Evolutionary conservation across 2,329 filamentous ascomycete genomes (phyloP).

Genomic region (Clonostachys sp.): DNA sequence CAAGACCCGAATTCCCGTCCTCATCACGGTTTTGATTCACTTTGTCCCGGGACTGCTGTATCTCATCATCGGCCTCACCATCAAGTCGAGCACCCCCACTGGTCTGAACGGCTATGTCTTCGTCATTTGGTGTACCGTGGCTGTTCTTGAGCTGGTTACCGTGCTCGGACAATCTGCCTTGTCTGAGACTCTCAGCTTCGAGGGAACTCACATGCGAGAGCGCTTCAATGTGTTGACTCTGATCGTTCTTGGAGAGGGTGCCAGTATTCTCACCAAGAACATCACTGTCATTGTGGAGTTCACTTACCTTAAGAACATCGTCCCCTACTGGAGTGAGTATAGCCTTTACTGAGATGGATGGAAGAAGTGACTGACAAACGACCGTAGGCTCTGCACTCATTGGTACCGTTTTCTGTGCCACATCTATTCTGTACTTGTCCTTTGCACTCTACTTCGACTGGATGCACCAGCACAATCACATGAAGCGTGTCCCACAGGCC

Average conservation of each 20-base stretch:
- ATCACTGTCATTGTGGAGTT: constrained; percentile 43
- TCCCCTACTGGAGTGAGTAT: constrained; percentile 30
- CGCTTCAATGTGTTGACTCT: constrained; percentile 60
- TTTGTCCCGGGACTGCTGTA: constrained; percentile 28
- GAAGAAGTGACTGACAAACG: too few relatives aligned
- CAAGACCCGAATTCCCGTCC: constrained; percentile 25
- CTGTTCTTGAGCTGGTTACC: constrained; percentile 45
- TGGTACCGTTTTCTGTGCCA: constrained; percentile 31
- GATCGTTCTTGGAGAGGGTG: constrained; percentile 63
- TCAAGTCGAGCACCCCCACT: constrained; percentile 8
- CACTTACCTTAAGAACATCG: constrained; percentile 8
- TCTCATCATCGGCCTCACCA: constrained; percentile 33
- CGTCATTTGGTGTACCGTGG: constrained; percentile 47
- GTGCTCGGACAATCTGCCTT: constrained; percentile 48
- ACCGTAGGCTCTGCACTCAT: constrained; percentile 26
- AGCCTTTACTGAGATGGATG: too few relatives aligned
- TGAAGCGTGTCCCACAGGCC: constrained; percentile 52
- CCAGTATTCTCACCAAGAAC: constrained; percentile 49
- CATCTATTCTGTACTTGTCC: constrained; percentile 35
- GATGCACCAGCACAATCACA: constrained; percentile 55
- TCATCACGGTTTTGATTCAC: constrained; percentile 27
- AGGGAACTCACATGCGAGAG: constrained; percentile 58
- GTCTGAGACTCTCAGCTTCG: constrained; percentile 54
- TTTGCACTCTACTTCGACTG: constrained; percentile 52
- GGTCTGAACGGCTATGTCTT: constrained; percentile 25